Base-by-base conservation (phyloP, 352 stramenopile genomes). In the Globisporangium lucens region DNA sequence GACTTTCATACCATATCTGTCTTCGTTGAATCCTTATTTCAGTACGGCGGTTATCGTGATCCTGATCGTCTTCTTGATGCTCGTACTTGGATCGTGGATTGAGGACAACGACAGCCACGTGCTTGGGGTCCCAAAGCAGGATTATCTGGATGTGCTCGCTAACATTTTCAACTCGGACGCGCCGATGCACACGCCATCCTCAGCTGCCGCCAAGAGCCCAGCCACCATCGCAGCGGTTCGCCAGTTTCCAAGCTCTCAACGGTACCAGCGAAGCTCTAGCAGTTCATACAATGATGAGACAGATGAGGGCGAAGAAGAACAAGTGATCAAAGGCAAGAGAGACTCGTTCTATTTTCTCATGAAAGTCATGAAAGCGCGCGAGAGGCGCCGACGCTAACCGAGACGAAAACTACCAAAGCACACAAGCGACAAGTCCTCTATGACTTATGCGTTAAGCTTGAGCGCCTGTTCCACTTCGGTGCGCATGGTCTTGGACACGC, bases 261-360 rank as follows among this genome's bases (percentile, higher is more conserved):
- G n/a, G 36, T 30, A 6, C 30, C 29, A 64, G 35, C 52, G 38
- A 13, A 17, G 20, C 2, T 30, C 33, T 9, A 69, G 56, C 7
- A 29, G 17, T 17, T 64, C 63, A 5, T 46, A 63, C 20, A 20
- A 30, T 30, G 43, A 35, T 9, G 17, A 53, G 2, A 6, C 55
- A 4, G 27, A 38, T 7, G 6, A 56, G 22, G 36, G 56, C 13
- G 51, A 64, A 6, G 71, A 77, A 12, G 67, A 74, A 5, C 63
- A 80, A 7, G 56, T 75, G 63, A 33, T 88, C 20, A 64, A 68
- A 41, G 69, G 82, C 61, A 89, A 85, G 68, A 76, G 74, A 72
- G 82, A 94, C 61, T 94, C 87, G 35, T 93, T 94, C 73, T 92
- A 90, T 76, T 93, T 86, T 52, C 81, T 94, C 35, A 72, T 91